These are phyloP conservation scores for Coccomyxa sp. DNA, from an alignment of 139 green algal genomes.

Conservation along the genomic window DNA sequence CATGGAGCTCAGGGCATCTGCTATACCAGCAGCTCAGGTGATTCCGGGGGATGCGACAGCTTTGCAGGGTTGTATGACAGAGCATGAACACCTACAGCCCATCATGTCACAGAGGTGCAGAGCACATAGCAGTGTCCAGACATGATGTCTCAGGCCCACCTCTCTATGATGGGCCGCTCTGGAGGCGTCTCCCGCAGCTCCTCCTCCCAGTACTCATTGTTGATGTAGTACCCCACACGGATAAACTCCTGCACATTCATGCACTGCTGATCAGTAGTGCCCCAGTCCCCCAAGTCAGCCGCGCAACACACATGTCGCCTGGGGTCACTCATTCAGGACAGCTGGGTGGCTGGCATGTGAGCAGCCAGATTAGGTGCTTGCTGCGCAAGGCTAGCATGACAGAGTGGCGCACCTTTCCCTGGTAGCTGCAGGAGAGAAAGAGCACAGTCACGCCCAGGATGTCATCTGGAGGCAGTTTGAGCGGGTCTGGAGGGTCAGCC, in stretches of 20 bases:
- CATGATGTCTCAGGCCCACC: no score
- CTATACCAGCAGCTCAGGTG: no score
- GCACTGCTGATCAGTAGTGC: no score
- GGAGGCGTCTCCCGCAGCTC: slow-evolving; percentile 80
- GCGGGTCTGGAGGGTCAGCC: slow-evolving; percentile 79
- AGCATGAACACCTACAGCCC: no score
- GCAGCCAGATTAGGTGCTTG: neutral
- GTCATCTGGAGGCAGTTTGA: slow-evolving; percentile 72
- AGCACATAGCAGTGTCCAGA: no score
- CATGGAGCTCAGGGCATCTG: no score
- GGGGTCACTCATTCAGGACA: neutral
- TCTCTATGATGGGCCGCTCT: slow-evolving; percentile 58
- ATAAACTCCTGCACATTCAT: slow-evolving; percentile 83
- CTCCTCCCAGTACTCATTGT: slow-evolving; percentile 92
- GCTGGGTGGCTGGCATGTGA: neutral
- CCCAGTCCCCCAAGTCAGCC: no score
- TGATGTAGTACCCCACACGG: slow-evolving; percentile 94
- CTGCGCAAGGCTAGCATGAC: neutral
- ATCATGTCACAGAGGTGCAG: no score
- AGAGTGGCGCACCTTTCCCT: slow-evolving; percentile 27
- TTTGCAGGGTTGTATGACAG: no score
- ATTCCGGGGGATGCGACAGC: no score
- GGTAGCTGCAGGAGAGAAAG: slow-evolving; percentile 94
- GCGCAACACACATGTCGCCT: no score
- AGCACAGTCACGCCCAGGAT: slow-evolving; percentile 93